Evolutionary conservation across 2,329 filamentous ascomycete species (phyloP).

Genomic region (Pseudocercospora pini-densiflorae): DNA sequence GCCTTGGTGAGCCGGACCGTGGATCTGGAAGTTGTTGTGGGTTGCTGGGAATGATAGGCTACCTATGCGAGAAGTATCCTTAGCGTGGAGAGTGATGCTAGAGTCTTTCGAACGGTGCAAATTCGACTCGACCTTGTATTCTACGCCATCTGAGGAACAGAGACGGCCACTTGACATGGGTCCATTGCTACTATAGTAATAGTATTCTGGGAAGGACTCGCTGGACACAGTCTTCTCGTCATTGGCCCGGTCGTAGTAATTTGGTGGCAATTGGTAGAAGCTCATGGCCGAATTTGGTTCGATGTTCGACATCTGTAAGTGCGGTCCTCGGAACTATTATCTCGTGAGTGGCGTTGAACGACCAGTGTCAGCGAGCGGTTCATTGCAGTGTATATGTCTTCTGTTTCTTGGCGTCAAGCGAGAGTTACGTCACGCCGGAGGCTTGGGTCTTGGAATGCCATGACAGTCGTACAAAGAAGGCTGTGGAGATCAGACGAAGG

Average conservation of each 20-base stretch:
- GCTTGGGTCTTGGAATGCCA: neutral
- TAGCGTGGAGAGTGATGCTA: slow-evolving; percentile 11
- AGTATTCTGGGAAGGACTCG: neutral
- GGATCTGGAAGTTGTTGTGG: slow-evolving; percentile 44
- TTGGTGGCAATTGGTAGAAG: neutral
- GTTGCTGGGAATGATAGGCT: slow-evolving; percentile 10
- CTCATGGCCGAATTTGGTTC: neutral
- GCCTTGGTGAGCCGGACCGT: neutral
- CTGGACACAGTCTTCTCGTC: neutral
- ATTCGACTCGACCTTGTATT: slow-evolving; percentile 10
- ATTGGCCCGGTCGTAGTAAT: neutral
- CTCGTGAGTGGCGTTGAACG: too few species aligned
- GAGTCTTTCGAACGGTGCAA: slow-evolving; percentile 14
- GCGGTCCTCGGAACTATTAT: too few species aligned
- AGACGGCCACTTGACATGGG: slow-evolving; percentile 8
- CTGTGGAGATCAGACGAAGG: neutral
- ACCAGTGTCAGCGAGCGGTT: neutral
- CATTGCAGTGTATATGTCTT: neutral
- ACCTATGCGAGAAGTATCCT: slow-evolving; percentile 5
- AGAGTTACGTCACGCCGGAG: neutral
- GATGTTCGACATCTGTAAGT: neutral
- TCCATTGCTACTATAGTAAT: slow-evolving; percentile 18
- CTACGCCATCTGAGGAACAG: neutral
- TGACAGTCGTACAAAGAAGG: neutral
- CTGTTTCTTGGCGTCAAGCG: neutral